Conservation (phyloP, 257 asterid genomes). For the Striga asiatica region DNA sequence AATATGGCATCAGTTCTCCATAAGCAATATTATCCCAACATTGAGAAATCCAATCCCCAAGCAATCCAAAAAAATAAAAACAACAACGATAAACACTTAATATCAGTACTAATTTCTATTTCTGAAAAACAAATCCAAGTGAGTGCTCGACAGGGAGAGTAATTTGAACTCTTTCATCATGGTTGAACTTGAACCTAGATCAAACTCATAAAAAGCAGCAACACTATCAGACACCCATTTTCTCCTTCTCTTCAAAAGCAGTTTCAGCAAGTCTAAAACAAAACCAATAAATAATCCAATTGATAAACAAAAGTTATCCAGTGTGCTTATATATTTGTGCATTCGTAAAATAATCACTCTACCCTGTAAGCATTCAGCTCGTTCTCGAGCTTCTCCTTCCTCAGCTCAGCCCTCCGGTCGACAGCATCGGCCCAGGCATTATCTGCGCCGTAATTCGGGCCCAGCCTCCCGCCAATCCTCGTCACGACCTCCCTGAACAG, state of each 20-base stretch:
- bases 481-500: slow-evolving; percentile 65
- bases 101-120: neutral
- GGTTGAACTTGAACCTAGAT: neutral
- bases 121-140: neutral
- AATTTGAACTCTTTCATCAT: neutral
- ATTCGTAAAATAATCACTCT: slow-evolving; percentile 1
- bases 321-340: neutral
- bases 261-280: neutral
- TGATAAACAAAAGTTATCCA: neutral
- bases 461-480: slow-evolving; percentile 68
- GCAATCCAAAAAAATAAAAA: neutral
- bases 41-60: neutral
- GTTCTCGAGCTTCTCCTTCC: slow-evolving; percentile 84
- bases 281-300: neutral
- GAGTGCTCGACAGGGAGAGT: neutral
- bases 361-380: slow-evolving; percentile 91
- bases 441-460: slow-evolving; percentile 55
- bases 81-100: neutral
- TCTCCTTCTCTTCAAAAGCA: neutral
- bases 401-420: slow-evolving; percentile 66
- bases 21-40: neutral
- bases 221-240: neutral
- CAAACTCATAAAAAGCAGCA: neutral
- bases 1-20: neutral
- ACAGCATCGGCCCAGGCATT: slow-evolving; percentile 65